Conservation (phyloP, 169 alveolate species). For the Blepharisma undulans region DNA sequence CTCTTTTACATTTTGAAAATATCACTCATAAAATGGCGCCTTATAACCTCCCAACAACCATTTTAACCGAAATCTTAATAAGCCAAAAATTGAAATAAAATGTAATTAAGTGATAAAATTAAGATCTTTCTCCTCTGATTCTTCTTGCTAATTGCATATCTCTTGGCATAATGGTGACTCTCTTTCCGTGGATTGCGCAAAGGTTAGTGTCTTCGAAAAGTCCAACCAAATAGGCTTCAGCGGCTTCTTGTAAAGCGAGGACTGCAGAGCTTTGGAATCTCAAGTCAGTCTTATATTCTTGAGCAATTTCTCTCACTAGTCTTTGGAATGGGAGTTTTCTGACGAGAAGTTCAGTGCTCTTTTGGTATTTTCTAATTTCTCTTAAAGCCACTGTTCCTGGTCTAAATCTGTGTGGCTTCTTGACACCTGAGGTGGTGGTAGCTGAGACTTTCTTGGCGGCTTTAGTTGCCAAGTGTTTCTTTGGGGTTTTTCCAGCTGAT, state of each 20-base stretch:
- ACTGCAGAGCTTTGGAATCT: slow-evolving; percentile 95
- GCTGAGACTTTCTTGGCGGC: slow-evolving; percentile 99
- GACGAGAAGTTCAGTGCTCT: slow-evolving; percentile 92
- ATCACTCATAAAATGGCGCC: background rate
- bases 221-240: slow-evolving; percentile 98
- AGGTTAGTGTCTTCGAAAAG: slow-evolving; percentile 99
- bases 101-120: background rate
- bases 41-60: background rate
- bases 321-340: slow-evolving; percentile 97
- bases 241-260: slow-evolving; percentile 97
- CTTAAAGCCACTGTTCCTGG: slow-evolving; percentile 99
- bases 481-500: slow-evolving; percentile 97
- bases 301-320: slow-evolving; percentile 95
- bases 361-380: slow-evolving; percentile 97
- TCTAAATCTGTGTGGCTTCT: slow-evolving; percentile 98
- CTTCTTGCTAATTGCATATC: slow-evolving; percentile 98
- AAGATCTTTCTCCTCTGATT: slow-evolving; percentile 96
- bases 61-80: background rate
- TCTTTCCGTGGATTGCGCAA: slow-evolving; percentile 99
- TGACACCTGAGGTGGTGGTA: slow-evolving; percentile 93
- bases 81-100: background rate
- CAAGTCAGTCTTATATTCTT: slow-evolving; percentile 92
- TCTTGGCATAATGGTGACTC: slow-evolving; percentile 99
- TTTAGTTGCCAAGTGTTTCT: slow-evolving; percentile 97
- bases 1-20: background rate